Base-by-base conservation (phyloP, 306 rosid genomes). In the Mimosa bimucronata region DNA sequence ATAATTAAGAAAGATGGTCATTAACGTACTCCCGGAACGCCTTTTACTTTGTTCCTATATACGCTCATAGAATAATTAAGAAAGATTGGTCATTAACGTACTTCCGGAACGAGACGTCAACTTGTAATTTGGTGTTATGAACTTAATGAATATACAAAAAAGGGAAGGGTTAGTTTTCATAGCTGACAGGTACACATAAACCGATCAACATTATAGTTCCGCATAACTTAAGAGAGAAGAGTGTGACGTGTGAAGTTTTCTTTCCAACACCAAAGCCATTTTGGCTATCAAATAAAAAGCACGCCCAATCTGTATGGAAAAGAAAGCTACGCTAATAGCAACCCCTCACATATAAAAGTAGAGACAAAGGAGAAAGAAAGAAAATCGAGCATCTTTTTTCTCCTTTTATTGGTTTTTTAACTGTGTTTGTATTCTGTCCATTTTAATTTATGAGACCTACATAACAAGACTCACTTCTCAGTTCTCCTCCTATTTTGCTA, bases 231-330 rank as follows among this genome's bases (percentile, higher is more conserved):
- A 37, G 60, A 58, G 7, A 23, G 37, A 76, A 82, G 77, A 4
- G 37, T 76, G 31, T 5, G 34, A 69, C 28, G 11, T 76, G 42
- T 1, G 25, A 60, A 23, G 10, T 72, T 70, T 70, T 26, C 77
- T 81, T 81, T 70, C 75, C 85, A 70, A 70, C 62, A 8, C 26
- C 67, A 26, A 46, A 28, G 73, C 67, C 55, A 18, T 31, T 44
- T n/a, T 26, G 1, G 42, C 42, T 19, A 69, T 81, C 61, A 38
- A 6, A 21, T 44, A 45, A 73, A 73, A 61, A 70, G 68, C 72
- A 70, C 46, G 67, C 71, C 78, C 55, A 18, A 37, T 38, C 61
- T 82, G 74, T 71, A 10, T 52, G 7, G 48, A 46, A 66, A 18
- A 50, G 65, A 31, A 66, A 18, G 50, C 42, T 23, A 31, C 30